Conservation (phyloP, 2,329 filamentous ascomycete genomes). For the Neurospora sp. region DNA sequence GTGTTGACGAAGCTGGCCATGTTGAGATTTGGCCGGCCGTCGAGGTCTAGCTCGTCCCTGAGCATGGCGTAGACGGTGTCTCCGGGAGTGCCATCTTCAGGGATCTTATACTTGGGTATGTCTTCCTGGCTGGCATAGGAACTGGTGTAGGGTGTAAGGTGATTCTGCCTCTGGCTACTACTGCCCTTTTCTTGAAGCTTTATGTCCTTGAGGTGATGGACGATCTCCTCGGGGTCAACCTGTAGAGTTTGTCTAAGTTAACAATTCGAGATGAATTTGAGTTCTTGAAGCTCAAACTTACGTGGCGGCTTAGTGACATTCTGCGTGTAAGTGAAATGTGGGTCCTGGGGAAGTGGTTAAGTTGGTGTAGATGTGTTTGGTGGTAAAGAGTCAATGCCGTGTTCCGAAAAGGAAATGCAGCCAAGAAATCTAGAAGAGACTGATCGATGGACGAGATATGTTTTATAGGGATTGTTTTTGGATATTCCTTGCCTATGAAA, state of each 20-base stretch:
- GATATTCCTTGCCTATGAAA: background rate
- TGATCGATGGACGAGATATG: background rate
- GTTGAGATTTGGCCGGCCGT: conserved; percentile 58
- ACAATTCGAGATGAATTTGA: background rate
- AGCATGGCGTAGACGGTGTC: conserved; percentile 57
- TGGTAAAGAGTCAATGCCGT: background rate
- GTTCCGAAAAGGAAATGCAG: background rate
- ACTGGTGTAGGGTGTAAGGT: conserved; percentile 47
- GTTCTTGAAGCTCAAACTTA: background rate
- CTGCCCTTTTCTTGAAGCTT: conserved; percentile 24
- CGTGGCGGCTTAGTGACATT: background rate
- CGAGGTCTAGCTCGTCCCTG: conserved; percentile 52
- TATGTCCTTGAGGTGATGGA: conserved; percentile 39
- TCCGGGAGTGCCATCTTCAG: conserved; percentile 45
- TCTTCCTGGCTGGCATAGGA: conserved; percentile 44
- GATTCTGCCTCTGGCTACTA: conserved; percentile 31
- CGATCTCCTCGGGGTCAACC: conserved; percentile 46
- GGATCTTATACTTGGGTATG: conserved; percentile 50
- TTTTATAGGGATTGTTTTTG: background rate
- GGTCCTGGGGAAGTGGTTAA: background rate
- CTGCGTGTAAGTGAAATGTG: background rate
- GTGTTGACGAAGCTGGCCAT: conserved; percentile 62
- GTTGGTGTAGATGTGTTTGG: background rate
- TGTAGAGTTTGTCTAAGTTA: conserved; percentile 16
- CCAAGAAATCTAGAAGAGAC: background rate